Conservation (phyloP, 768 basidiomycete genomes). For the Hebeloma cylindrosporum region DNA sequence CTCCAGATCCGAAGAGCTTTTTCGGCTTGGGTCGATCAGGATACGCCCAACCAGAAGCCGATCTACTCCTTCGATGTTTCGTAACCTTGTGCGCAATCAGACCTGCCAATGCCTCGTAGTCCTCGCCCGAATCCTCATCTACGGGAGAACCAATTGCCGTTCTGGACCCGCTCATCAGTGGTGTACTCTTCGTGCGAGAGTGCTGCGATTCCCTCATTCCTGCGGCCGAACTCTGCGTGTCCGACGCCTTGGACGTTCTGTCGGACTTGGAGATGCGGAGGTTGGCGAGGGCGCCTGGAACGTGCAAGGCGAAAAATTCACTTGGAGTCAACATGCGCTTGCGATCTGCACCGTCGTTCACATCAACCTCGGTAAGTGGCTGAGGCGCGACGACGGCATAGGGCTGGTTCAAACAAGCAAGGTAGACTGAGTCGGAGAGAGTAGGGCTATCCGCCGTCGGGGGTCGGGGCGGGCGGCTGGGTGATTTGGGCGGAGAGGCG, state of each 20-base stretch:
- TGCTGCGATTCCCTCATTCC: constrained; percentile 11
- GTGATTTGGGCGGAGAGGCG: constrained; percentile 3
- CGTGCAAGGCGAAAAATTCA: constrained; percentile 22
- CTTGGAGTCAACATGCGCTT: constrained; percentile 20
- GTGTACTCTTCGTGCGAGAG: constrained; percentile 24
- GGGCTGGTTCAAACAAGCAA: constrained; percentile 25
- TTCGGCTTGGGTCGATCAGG: constrained; percentile 14
- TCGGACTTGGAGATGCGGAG: constrained; percentile 4
- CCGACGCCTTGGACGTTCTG: background rate
- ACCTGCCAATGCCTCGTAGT: constrained; percentile 5
- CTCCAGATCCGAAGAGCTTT: background rate
- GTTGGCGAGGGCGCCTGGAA: constrained; percentile 11
- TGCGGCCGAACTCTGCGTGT: background rate
- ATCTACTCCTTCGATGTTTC: constrained; percentile 27
- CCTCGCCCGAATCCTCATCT: constrained; percentile 11
- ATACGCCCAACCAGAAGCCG: constrained; percentile 31
- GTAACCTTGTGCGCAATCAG: constrained; percentile 14
- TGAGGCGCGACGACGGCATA: constrained; percentile 22
- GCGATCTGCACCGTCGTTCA: background rate
- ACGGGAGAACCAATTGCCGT: background rate
- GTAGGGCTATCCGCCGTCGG: constrained; percentile 28
- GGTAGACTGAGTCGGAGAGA: constrained; percentile 28
- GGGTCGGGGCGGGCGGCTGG: constrained; percentile 26
- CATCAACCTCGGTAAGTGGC: constrained; percentile 9
- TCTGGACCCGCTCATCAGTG: constrained; percentile 11